These are phyloP conservation scores for Medicago truncatula DNA, from an alignment of 306 rosid genomes.

Conservation along the genomic window MtrunA17r5.0-ANR NC_053042.1:4446501-4447000, in stretches of 20 bases:
- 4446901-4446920: constrained; percentile 7
- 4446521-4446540: constrained; percentile 96
- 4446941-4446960: constrained; percentile 21
- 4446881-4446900: not conserved
- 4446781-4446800: not conserved
- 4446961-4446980: constrained; percentile 26
- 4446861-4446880: constrained; percentile 23
- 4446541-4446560: constrained; percentile 97
- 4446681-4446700: constrained; percentile 17
- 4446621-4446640: constrained; percentile 42
- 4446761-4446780: not conserved
- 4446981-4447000: not conserved
- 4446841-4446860: constrained; percentile 20
- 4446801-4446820: constrained; percentile 6
- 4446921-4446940: constrained; percentile 7
- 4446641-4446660: constrained; percentile 23
- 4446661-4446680: constrained; percentile 28
- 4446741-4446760: constrained; percentile 26
- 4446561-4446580: constrained; percentile 19
- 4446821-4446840: constrained; percentile 23
- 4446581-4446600: constrained; percentile 20
- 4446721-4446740: constrained; percentile 20
- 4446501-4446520: constrained; percentile 99
- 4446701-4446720: constrained; percentile 24
- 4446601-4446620: constrained; percentile 26